Evolutionary conservation across 352 stramenopile species (phyloP), one percentile per base, ranked within the genome.

Genomic region (Pythium inflatum): DNA sequence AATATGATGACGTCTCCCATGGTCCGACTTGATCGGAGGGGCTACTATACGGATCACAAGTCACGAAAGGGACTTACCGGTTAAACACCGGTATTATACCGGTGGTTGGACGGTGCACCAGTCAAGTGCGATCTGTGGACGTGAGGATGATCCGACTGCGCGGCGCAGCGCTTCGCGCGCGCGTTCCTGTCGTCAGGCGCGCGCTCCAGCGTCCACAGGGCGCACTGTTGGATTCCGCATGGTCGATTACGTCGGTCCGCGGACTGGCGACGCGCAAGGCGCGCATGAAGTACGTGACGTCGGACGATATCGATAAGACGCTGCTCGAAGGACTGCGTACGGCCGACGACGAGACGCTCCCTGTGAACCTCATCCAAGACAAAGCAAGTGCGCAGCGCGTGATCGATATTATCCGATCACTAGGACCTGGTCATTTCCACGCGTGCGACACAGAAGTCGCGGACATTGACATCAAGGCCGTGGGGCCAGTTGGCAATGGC

Each of bases 391-490:
- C 87, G 1, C 72, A 78, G 58, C 83, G 85, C 31, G 81, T 93
- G 48, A 74, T 95, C 53, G 59, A 78, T 22, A 83, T 79, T 59
- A 87, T 95, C 62, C 34, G 74, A n/a, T 62, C 72, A 70, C 79
- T 93, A 5, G 85, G 85, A 0, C 83, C 88, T 2, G 49, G 79
- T 11, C 82, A 93, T 36, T 94, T 98, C 65, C 95, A 98, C 76
- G 98, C 97, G 3, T 99, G 95, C 63, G 97, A 99, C 83, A 99
- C 97, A 7, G 98, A 99, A 78, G 97, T 99, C 22, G 97, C 91
- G 54, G 88, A 99, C 57, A 99, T 99, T 73, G 96, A 99, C 79
- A 61, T 99, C 45, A 97, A 97, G 55, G 81, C 83, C 20, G 87
- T 98, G 22, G 92, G 96, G 5, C 97, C 97, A 22, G 92, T 99